Percentiles rank a stretch among this genome's conserved stretches.
Conservation (phyloP, 768 basidiomycete species). For the Hirschioporus abietinus region DNA sequence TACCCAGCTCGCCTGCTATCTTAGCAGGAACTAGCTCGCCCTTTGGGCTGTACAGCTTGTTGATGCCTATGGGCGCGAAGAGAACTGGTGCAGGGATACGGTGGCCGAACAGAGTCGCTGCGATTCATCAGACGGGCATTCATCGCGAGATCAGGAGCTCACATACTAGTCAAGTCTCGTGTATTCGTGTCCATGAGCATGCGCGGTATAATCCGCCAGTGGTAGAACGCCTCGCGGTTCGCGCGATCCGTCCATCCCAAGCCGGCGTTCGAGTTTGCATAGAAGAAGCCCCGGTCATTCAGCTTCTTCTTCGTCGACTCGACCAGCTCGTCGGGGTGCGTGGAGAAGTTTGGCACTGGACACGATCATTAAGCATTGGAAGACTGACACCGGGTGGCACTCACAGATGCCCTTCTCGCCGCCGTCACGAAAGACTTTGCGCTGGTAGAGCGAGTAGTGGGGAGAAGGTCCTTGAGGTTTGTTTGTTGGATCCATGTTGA, state of each 20-base stretch:
- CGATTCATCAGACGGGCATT: background rate
- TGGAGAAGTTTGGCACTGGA: constrained; percentile 36
- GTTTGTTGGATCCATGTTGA: constrained; percentile 40
- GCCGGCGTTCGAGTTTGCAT: constrained; percentile 50
- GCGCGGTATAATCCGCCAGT: constrained; percentile 51
- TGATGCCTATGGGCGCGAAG: constrained; percentile 54
- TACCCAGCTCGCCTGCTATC: constrained; percentile 42
- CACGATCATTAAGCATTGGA: background rate
- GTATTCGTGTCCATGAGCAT: constrained; percentile 48
- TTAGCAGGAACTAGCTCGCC: constrained; percentile 45
- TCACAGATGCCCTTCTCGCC: constrained; percentile 31
- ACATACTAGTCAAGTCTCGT: constrained; percentile 39
- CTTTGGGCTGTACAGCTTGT: constrained; percentile 38
- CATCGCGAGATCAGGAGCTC: constrained; percentile 6
- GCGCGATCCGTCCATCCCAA: constrained; percentile 47
- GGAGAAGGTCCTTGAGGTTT: constrained; percentile 43
- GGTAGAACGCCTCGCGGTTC: constrained; percentile 48
- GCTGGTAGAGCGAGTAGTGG: constrained; percentile 46
- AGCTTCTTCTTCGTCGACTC: constrained; percentile 36
- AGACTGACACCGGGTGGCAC: constrained; percentile 11
- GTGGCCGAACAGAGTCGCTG: constrained; percentile 41
- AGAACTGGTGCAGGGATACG: constrained; percentile 45
- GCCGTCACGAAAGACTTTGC: constrained; percentile 39
- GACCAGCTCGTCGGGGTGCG: constrained; percentile 38
- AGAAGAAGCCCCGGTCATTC: constrained; percentile 43